These are phyloP conservation scores for Schizopora paradoxa DNA, from an alignment of 1,284 basidiomycete species.

Conservation along the genomic window DNA sequence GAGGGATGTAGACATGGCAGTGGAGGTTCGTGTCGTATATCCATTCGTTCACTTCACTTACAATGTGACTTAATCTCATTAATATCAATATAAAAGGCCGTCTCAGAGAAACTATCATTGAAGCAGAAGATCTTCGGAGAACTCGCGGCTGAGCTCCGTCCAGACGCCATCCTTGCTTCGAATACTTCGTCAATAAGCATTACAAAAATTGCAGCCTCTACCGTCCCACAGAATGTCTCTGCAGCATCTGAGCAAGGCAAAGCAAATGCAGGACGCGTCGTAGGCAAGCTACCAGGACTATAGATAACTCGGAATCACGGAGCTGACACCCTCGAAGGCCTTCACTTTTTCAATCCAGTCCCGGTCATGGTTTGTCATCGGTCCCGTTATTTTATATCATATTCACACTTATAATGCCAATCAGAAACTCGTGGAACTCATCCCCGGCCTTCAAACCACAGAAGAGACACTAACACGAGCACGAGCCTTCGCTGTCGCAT, in stretches of 20 bases:
- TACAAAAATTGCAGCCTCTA: conserved; percentile 85
- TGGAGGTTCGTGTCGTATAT: conserved; percentile 58
- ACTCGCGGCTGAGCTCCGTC: conserved; percentile 64
- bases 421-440: conserved; percentile 89
- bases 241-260: conserved; percentile 60
- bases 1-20: conserved; percentile 80
- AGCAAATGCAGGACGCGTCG: conserved; percentile 61
- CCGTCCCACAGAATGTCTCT: conserved; percentile 51
- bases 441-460: conserved; percentile 89
- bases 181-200: conserved; percentile 96
- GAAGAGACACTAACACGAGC: conserved; percentile 73
- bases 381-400: conserved; percentile 10
- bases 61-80: conserved; percentile 1
- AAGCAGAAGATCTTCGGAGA: conserved; percentile 78
- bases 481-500: conserved; percentile 78
- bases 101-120: conserved; percentile 78
- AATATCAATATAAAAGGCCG: conserved; percentile 55
- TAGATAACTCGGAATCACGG: conserved; percentile 10
- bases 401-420: conserved; percentile 5
- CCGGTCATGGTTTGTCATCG: conserved; percentile 74
- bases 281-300: conserved; percentile 44
- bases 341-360: conserved; percentile 96
- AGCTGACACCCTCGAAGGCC: conserved; percentile 39
- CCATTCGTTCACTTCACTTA: neutral
- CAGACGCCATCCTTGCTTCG: conserved; percentile 79